Evolutionary conservation across 495 filamentous ascomycete species (phyloP).

Genomic region (Lasiosphaeria miniovina): DNA sequence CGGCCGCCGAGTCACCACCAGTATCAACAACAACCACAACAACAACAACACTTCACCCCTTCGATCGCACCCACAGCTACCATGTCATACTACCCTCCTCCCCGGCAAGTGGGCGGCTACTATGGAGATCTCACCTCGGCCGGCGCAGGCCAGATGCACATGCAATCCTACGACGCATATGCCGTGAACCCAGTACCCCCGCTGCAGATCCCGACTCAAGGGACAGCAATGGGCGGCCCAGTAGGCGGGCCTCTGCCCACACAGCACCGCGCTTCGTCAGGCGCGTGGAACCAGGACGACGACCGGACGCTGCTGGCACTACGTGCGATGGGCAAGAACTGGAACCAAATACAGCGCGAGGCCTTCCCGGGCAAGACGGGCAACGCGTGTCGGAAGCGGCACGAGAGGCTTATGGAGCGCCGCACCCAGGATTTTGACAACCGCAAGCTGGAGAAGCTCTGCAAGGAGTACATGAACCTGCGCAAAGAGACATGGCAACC

Average conservation of each 20-base stretch:
- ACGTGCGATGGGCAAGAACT: slow-evolving; percentile 64
- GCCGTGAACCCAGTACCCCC: slow-evolving; percentile 33
- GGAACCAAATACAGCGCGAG: slow-evolving; percentile 64
- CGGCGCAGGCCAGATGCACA: slow-evolving; percentile 20
- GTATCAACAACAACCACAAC: slow-evolving; percentile 22
- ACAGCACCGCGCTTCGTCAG: slow-evolving; percentile 50
- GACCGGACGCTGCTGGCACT: slow-evolving; percentile 61
- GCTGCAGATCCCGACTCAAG: slow-evolving; percentile 29
- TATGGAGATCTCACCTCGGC: slow-evolving; percentile 29
- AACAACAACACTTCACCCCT: slow-evolving; percentile 14
- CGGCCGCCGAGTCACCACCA: slow-evolving; percentile 32
- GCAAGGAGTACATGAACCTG: slow-evolving; percentile 64
- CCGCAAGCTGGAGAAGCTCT: slow-evolving; percentile 60
- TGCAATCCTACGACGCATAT: slow-evolving; percentile 39
- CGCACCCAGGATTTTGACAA: slow-evolving; percentile 64
- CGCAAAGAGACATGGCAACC: slow-evolving; percentile 70
- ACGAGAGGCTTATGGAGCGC: slow-evolving; percentile 70
- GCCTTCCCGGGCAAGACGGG: slow-evolving; percentile 71
- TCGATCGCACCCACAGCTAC: slow-evolving; percentile 13
- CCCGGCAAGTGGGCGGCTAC: slow-evolving; percentile 26
- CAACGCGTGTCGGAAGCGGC: slow-evolving; percentile 76
- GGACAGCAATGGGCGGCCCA: slow-evolving; percentile 31
- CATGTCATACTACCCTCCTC: slow-evolving; percentile 32
- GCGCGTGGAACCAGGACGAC: slow-evolving; percentile 62
- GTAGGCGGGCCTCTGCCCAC: slow-evolving; percentile 30